Conservation (phyloP, 441 rosid genomes). For the Codiaeum variegatum region DNA sequence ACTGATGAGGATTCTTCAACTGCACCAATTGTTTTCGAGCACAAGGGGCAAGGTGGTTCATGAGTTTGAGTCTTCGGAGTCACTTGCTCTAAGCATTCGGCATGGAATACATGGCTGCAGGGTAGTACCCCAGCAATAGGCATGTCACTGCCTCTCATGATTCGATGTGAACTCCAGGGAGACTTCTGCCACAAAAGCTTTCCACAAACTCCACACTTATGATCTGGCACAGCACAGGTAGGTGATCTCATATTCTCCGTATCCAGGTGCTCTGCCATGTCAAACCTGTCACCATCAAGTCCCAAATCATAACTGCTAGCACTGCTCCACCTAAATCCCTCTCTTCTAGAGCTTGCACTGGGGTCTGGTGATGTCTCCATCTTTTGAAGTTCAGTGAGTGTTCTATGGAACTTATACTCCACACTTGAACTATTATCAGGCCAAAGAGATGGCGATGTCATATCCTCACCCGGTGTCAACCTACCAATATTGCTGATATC, state of each 20-base stretch:
- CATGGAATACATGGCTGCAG: conserved; percentile 82
- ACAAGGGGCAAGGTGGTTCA: conserved; percentile 80
- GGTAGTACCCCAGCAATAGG: conserved; percentile 71
- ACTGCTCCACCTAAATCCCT: conserved; percentile 71
- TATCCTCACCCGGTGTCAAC: conserved; percentile 47
- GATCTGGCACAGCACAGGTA: conserved; percentile 24
- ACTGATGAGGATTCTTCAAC: conserved; percentile 41
- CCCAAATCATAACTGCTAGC: conserved; percentile 64
- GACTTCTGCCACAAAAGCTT: conserved; percentile 70
- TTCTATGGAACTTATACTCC: conserved; percentile 46
- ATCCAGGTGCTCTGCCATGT: conserved; percentile 40
- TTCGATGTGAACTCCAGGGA: conserved; percentile 79
- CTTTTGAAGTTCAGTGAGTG: conserved; percentile 47
- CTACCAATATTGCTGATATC: conserved; percentile 38
- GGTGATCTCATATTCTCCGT: conserved; percentile 39
- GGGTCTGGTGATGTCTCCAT: conserved; percentile 52
- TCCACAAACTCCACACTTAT: conserved; percentile 77
- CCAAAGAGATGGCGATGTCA: conserved; percentile 48
- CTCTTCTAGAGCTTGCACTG: conserved; percentile 61
- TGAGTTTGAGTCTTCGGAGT: conserved; percentile 56
- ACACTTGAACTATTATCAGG: conserved; percentile 35
- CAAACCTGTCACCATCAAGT: conserved; percentile 51
- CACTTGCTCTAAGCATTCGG: conserved; percentile 83
- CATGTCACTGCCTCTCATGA: conserved; percentile 70
- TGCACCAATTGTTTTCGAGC: conserved; percentile 45